Evolutionary conservation across 2,329 filamentous ascomycete genomes (phyloP).

Genomic region (Ophiocordyceps unilateralis): DNA sequence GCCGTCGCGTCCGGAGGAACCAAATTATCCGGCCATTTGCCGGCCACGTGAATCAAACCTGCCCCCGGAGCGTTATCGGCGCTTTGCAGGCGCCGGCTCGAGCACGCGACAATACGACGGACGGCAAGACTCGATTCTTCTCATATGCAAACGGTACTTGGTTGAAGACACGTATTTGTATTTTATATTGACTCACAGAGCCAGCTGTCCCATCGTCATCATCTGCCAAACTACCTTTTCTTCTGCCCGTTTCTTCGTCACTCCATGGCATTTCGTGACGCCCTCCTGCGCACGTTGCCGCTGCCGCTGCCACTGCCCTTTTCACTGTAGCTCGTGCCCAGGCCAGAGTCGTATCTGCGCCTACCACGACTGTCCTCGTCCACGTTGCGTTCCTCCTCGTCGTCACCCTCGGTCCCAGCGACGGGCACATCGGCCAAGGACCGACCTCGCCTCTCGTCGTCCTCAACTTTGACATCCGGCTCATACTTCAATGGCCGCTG

Average conservation of each 20-base stretch:
- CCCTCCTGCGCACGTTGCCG: constrained; percentile 14
- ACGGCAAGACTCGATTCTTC: too few species aligned
- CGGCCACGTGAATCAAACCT: not conserved
- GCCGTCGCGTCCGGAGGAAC: constrained; percentile 2
- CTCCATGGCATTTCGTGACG: constrained; percentile 7
- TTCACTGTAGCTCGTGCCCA: constrained; percentile 36
- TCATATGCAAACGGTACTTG: too few species aligned
- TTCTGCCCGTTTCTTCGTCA: not conserved
- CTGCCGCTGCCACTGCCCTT: constrained; percentile 13
- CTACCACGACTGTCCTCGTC: constrained; percentile 14
- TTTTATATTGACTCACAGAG: too few species aligned
- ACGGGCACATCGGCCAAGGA: constrained; percentile 17
- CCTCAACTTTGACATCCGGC: constrained; percentile 18
- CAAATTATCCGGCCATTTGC: constrained; percentile 1
- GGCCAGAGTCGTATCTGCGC: constrained; percentile 25
- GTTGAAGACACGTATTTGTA: too few species aligned
- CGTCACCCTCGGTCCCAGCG: constrained; percentile 25
- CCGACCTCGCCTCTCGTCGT: constrained; percentile 8
- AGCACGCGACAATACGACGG: too few species aligned
- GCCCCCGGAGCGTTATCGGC: too few species aligned
- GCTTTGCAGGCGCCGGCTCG: too few species aligned
- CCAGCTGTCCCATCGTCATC: too few species aligned
- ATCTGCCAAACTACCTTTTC: not conserved
- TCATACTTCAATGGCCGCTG: constrained; percentile 24
- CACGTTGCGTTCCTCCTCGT: constrained; percentile 25